A percentile compares a stretch with the other conserved stretches of the same genome.
Evolutionary conservation across 2,329 filamentous ascomycete species (phyloP).

Genomic region (Trichophyton rubrum): DNA sequence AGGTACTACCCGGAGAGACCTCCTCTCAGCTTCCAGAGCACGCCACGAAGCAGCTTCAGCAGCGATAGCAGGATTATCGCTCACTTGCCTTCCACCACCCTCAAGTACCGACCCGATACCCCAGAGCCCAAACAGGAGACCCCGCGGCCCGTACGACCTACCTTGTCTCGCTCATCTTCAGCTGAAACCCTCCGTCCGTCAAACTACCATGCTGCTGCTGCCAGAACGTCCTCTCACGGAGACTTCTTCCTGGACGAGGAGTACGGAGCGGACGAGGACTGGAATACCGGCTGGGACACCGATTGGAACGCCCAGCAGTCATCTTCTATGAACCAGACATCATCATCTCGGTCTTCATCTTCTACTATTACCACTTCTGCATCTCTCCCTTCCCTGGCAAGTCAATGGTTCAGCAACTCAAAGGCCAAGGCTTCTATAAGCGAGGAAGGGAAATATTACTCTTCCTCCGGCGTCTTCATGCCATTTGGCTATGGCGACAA

Average conservation of each 20-base stretch:
- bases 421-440: not conserved
- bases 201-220: not conserved
- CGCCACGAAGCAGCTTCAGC: conserved; percentile 43
- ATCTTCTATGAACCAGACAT: not conserved
- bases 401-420: conserved; percentile 20
- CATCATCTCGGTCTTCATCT: not conserved
- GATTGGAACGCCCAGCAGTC: conserved; percentile 8
- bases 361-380: not conserved
- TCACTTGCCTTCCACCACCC: conserved; percentile 71
- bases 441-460: conserved; percentile 5
- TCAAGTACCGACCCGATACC: conserved; percentile 49
- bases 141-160: conserved; percentile 3
- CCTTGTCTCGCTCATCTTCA: conserved; percentile 7
- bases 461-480: conserved; percentile 10
- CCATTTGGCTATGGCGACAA: conserved; percentile 9
- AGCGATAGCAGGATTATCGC: conserved; percentile 73
- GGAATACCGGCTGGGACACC: not conserved
- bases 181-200: conserved; percentile 10
- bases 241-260: conserved; percentile 10
- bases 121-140: conserved; percentile 10
- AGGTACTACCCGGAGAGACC: conserved; percentile 39
- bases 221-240: conserved; percentile 2
- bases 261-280: conserved; percentile 4
- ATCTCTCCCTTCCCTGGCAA: not conserved
- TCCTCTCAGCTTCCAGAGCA: conserved; percentile 41